Percentiles rank a stretch among this genome's conserved stretches.
Conservation (phyloP, 2,329 filamentous ascomycete species). For the Fusarium nodosum region DNA sequence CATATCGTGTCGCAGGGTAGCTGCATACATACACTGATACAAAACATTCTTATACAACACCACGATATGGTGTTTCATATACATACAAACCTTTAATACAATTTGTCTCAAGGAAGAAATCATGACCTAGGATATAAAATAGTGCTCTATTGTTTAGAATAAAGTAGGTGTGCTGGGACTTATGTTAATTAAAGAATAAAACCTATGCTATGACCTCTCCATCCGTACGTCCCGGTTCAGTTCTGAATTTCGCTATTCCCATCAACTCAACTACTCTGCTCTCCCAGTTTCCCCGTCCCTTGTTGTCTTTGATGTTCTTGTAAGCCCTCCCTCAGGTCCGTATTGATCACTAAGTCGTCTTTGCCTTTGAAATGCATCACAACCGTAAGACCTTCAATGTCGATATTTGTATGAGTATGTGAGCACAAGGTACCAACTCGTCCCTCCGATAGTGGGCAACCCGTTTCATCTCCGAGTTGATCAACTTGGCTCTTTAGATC, state of each 20-base stretch:
- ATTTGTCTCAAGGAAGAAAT: background rate
- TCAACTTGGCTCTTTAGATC: constrained; percentile 59
- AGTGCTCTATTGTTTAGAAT: constrained; percentile 4
- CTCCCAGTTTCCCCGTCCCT: constrained; percentile 5
- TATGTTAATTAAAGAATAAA: constrained; percentile 5
- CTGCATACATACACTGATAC: background rate
- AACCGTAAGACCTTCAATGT: constrained; percentile 64
- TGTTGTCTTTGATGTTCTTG: constrained; percentile 32
- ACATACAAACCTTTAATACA: background rate
- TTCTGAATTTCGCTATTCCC: constrained; percentile 4
- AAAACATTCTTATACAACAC: background rate
- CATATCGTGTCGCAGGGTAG: background rate
- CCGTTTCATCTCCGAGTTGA: constrained; percentile 58
- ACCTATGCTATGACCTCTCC: constrained; percentile 8
- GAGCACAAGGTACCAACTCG: constrained; percentile 36
- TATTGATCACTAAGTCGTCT: constrained; percentile 67
- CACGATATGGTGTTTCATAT: background rate
- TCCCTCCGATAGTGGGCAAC: constrained; percentile 35
- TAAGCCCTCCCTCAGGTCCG: constrained; percentile 58
- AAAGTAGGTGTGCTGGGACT: constrained; percentile 10
- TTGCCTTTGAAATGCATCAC: constrained; percentile 64
- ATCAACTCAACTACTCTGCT: constrained; percentile 7
- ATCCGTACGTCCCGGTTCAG: constrained; percentile 8
- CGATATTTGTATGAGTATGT: constrained; percentile 55
- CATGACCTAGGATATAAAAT: background rate